Conservation (phyloP, 495 filamentous ascomycete genomes). For the Aspergillus heteromorphus region DNA sequence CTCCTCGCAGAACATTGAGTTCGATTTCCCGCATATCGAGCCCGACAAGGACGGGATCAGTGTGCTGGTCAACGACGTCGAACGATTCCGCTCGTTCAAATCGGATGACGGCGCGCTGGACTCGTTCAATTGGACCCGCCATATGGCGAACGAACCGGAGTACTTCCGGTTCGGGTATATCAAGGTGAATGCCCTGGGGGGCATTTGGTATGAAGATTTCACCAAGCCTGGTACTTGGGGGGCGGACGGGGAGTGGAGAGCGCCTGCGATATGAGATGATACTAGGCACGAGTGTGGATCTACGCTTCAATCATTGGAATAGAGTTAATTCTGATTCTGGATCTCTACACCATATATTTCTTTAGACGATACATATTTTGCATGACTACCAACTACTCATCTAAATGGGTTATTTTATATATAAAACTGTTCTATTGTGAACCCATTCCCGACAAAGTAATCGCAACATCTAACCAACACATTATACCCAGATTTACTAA, state of each 20-base stretch:
- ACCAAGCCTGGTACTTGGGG: conserved; percentile 69
- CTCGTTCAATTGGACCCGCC: conserved; percentile 40
- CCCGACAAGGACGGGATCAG: conserved; percentile 49
- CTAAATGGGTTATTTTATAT: too few species aligned
- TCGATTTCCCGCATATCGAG: conserved; percentile 37
- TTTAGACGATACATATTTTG: too few species aligned
- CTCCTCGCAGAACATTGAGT: conserved; percentile 37
- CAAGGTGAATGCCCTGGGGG: conserved; percentile 41
- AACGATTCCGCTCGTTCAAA: conserved; percentile 44
- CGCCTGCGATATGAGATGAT: too few species aligned
- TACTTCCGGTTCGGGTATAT: conserved; percentile 83
- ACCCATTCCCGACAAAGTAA: too few species aligned
- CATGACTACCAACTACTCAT: too few species aligned
- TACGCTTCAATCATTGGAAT: neutral
- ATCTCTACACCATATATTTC: too few species aligned
- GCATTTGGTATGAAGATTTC: conserved; percentile 66
- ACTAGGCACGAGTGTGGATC: too few species aligned
- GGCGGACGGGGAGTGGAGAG: conserved; percentile 38
- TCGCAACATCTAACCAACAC: conserved; percentile 7
- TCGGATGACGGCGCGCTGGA: conserved; percentile 32
- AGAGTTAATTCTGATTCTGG: neutral
- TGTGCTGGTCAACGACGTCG: conserved; percentile 56
- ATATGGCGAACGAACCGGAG: conserved; percentile 48
- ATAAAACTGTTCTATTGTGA: too few species aligned
- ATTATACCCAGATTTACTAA: too few species aligned